These are phyloP conservation scores for Curvularia spicifera DNA, from an alignment of 2,329 filamentous ascomycete species.

Conservation along the genomic window DNA sequence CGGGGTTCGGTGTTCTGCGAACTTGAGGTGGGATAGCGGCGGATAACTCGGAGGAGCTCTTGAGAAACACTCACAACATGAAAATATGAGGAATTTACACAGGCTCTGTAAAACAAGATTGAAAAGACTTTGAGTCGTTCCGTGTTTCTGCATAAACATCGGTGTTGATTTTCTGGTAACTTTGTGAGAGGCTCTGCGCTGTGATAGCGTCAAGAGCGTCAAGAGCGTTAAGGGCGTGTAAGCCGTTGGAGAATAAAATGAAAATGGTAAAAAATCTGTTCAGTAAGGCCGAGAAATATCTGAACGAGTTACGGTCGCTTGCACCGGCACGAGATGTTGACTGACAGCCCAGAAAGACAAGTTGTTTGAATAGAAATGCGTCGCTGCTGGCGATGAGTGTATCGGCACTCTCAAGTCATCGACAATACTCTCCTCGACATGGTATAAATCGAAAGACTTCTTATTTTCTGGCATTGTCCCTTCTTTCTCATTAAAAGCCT, in stretches of 20 bases:
- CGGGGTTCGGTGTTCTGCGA: constrained; percentile 15
- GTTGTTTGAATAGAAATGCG: neutral
- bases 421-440: too few species aligned
- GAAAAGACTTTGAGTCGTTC: neutral
- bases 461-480: neutral
- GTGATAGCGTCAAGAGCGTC: constrained; percentile 29
- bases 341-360: neutral
- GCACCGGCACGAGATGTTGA: too few species aligned
- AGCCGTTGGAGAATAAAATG: neutral
- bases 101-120: neutral
- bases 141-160: neutral
- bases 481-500: neutral
- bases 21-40: constrained; percentile 2
- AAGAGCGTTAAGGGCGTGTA: constrained; percentile 32
- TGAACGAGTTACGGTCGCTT: too few species aligned
- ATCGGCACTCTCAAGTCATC: too few species aligned
- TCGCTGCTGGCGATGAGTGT: neutral
- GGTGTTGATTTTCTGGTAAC: neutral
- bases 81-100: neutral
- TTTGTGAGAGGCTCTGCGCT: constrained; percentile 11
- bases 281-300: neutral
- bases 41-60: constrained; percentile 4
- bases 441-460: neutral
- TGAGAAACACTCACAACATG: neutral
- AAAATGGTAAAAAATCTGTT: neutral